Percentiles rank a stretch among this genome's conserved stretches.
These are phyloP conservation scores for Papiliotrema nemorosa DNA, from an alignment of 1,284 basidiomycete species.

Conservation along the genomic window DNA sequence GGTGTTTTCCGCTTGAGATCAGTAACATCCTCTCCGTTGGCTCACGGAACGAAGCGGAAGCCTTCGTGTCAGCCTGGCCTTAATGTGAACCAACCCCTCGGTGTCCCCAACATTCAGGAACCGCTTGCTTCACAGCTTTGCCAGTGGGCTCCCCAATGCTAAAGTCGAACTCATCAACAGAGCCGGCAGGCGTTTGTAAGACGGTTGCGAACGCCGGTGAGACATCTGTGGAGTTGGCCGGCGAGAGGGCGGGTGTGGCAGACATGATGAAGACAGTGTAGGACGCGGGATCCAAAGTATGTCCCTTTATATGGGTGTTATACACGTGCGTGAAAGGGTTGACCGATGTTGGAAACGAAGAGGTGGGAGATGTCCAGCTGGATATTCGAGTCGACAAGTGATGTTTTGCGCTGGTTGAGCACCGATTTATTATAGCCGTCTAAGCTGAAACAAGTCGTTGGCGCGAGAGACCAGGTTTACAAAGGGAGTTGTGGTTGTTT, in stretches of 20 bases:
- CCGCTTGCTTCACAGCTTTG: constrained; percentile 3
- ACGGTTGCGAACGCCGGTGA: constrained; percentile 7
- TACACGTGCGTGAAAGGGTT: too few species aligned
- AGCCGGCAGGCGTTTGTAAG: constrained; percentile 1
- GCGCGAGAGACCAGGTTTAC: too few species aligned
- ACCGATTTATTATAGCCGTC: too few species aligned
- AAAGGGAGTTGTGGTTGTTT: too few species aligned
- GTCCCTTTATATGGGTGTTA: too few species aligned
- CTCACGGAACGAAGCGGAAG: constrained; percentile 69
- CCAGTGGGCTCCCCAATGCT: neutral
- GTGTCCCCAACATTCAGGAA: constrained; percentile 85
- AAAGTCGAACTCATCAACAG: constrained; percentile 3
- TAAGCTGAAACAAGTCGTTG: too few species aligned
- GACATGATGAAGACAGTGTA: too few species aligned
- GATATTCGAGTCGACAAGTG: too few species aligned
- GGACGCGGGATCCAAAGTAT: too few species aligned
- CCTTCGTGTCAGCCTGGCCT: constrained; percentile 53
- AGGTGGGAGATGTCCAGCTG: too few species aligned
- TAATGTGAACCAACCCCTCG: constrained; percentile 63
- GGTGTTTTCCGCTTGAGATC: constrained; percentile 69
- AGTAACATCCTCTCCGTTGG: neutral
- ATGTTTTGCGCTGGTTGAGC: too few species aligned
- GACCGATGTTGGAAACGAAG: too few species aligned
- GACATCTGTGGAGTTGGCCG: neutral
- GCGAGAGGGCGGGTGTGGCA: constrained; percentile 4